Evolutionary conservation across 139 green algal species (phyloP).

Genomic region (Marvania coccoides): DNA sequence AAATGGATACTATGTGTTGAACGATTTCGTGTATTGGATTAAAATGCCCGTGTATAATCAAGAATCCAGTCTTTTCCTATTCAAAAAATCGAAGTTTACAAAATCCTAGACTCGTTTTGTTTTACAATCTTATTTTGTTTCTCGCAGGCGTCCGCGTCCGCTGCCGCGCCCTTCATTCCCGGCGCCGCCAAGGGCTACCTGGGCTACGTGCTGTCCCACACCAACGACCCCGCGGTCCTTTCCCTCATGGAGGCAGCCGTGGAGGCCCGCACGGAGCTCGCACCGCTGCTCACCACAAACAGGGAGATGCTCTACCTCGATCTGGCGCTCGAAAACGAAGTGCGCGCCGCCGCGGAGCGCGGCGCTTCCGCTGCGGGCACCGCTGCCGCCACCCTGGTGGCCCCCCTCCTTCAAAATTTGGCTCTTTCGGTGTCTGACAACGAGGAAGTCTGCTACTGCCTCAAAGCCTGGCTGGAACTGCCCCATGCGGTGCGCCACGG

Average conservation of each 20-base stretch:
- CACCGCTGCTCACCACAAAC: conserved; percentile 42
- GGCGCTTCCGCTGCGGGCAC: conserved; percentile 46
- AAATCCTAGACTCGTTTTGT: not conserved
- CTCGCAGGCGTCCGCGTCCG: conserved; percentile 38
- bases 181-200: conserved; percentile 63
- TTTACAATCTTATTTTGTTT: not conserved
- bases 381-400: conserved; percentile 71
- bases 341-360: conserved; percentile 68
- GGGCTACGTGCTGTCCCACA: conserved; percentile 71
- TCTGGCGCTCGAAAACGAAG: conserved; percentile 85
- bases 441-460: conserved; percentile 94
- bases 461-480: conserved; percentile 83
- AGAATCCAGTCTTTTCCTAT: not conserved
- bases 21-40: too few species aligned
- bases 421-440: conserved; percentile 85
- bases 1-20: too few species aligned
- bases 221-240: conserved; percentile 53
- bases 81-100: not conserved
- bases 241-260: conserved; percentile 83
- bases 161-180: conserved; percentile 41
- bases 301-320: conserved; percentile 95
- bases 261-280: conserved; percentile 82
- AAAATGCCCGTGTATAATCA: too few species aligned
- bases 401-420: conserved; percentile 93
- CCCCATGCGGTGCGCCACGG: conserved; percentile 48